These are phyloP conservation scores for Trifolium pratense DNA, from an alignment of 306 rosid species.

Conservation along the genomic window DNA sequence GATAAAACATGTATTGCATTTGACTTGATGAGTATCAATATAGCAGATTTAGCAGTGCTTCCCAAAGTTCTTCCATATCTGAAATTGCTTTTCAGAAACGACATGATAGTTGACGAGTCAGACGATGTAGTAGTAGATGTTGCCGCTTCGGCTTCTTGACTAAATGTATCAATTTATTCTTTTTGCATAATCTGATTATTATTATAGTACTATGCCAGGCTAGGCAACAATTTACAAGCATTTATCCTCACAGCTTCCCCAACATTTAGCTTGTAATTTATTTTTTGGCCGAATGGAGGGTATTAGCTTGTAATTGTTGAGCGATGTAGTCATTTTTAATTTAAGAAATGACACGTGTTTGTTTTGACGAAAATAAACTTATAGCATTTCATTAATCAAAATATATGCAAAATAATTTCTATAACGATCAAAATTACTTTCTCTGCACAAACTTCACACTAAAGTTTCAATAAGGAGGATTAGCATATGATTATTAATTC, in stretches of 20 bases:
- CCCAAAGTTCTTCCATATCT: constrained; percentile 87
- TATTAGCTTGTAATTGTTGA: too few species aligned
- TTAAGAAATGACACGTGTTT: too few species aligned
- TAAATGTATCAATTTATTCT: constrained; percentile 13
- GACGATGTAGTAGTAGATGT: constrained; percentile 61
- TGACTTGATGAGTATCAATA: constrained; percentile 93
- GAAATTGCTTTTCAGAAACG: constrained; percentile 82
- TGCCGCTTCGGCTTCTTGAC: constrained; percentile 39
- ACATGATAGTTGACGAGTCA: constrained; percentile 65
- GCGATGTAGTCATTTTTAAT: too few species aligned
- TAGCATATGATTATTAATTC: too few species aligned
- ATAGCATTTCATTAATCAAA: too few species aligned
- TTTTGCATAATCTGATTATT: constrained; percentile 30
- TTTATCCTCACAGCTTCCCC: constrained; percentile 27
- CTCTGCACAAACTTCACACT: too few species aligned
- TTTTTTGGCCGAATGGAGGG: neutral
- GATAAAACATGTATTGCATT: constrained; percentile 85
- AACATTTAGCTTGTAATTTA: neutral
- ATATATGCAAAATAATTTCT: too few species aligned
- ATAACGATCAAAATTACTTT: too few species aligned
- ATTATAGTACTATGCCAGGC: neutral
- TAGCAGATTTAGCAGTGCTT: constrained; percentile 77
- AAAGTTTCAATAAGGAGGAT: too few species aligned
- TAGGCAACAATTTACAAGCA: constrained; percentile 13
- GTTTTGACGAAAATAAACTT: too few species aligned